Evolutionary conservation across 148 eudicot species (phyloP), one percentile per base, ranked within the genome.

Genomic region (Persicaria maculosa): DNA sequence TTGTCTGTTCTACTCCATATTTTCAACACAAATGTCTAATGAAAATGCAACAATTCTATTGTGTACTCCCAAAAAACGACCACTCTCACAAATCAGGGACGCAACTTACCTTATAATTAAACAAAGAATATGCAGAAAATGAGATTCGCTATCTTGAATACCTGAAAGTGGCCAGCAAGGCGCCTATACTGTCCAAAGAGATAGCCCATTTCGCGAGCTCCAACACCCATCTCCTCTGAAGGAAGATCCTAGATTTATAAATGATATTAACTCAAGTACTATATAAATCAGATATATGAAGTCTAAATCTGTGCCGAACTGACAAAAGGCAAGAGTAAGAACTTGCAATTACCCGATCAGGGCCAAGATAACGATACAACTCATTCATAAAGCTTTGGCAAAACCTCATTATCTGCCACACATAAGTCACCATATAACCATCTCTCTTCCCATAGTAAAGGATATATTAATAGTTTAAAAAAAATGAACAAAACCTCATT

Each of bases 361-460:
- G 97, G 72, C 99, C 97, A 74, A 92, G 75, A 84, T 89, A 92
- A 25, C 97, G 92, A 78, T 90, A 89, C 70, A 95, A 74, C 78
- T 90, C 99, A 77, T 87, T 87, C 86, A 95, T 95, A 83, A 88
- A 95, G 84, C 99, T 95, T 83, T 95, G 99, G 83, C 99, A 92
- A 77, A 95, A 95, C 71, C 89, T 90, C 99, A 95, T 95, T 73
- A 92, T 79, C 99, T 95, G 84, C 76, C 71, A 72, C n/a, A 72
- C 43, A 72, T 25, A 74, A 73, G 70, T 74, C 58, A 44, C 50
- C 19, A 73, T 40, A 75, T 44, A 53, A 25, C 11, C 53, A 47
- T 47, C 19, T 67, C 47, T 61, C 3, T 17, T 40, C 11, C 50
- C 45, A 25, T 6, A 43, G 16, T 11, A 69, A 48, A 77, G 67